Evolutionary conservation across 192 early-diverging fungal genomes (phyloP).

Genomic region (Podila epicladia): DNA sequence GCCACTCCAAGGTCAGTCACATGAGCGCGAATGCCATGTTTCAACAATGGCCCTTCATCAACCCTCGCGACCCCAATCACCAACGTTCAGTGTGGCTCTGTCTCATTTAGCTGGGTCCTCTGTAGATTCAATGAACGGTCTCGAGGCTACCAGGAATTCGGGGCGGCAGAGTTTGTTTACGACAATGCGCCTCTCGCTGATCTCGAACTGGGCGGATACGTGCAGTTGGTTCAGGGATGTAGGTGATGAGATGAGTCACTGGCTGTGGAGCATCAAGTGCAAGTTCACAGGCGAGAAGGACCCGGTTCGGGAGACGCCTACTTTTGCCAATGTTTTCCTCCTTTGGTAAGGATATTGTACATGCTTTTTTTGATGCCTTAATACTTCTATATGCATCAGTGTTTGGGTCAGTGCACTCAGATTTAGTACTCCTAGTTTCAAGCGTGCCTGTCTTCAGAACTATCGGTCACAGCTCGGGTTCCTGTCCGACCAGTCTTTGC

Average conservation of each 20-base stretch:
- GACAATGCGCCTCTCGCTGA: conserved; percentile 25
- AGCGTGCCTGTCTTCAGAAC: conserved; percentile 55
- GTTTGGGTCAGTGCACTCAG: background rate
- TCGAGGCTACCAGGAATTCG: conserved; percentile 4
- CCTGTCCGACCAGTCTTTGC: conserved; percentile 61
- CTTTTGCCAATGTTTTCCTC: conserved; percentile 33
- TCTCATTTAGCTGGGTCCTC: conserved; percentile 27
- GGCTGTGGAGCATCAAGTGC: conserved; percentile 45
- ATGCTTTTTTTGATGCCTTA: background rate
- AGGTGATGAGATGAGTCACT: conserved; percentile 22
- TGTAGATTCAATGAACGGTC: background rate
- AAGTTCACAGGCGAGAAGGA: conserved; percentile 35
- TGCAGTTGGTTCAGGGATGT: conserved; percentile 23
- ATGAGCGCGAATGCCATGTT: conserved; percentile 23
- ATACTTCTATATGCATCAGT: background rate
- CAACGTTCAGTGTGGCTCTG: conserved; percentile 25
- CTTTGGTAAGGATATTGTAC: conserved; percentile 25
- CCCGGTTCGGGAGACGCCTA: conserved; percentile 57
- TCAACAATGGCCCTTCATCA: conserved; percentile 43
- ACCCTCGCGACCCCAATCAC: conserved; percentile 29
- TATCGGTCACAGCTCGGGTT: conserved; percentile 55
- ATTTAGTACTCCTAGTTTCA: conserved; percentile 35
- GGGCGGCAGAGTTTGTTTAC: conserved; percentile 2
- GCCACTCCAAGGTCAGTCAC: background rate
- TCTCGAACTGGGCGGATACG: conserved; percentile 30